Conservation (phyloP, 1,284 basidiomycete genomes). For the Rhodotorula mucilaginosa region DNA sequence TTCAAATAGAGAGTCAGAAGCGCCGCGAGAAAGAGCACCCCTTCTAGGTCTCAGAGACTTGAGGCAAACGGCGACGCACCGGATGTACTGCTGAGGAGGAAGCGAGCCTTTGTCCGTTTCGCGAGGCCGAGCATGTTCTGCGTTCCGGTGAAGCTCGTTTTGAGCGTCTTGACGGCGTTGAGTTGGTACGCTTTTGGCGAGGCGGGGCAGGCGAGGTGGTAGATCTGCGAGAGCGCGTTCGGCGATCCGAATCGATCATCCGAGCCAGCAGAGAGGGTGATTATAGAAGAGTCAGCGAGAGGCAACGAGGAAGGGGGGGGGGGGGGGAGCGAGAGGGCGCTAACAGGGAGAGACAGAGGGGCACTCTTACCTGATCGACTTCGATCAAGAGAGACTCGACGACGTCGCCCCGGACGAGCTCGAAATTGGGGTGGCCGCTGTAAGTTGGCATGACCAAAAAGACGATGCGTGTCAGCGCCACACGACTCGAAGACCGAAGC, state of each 20-base stretch:
- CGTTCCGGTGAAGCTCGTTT: constrained; percentile 93
- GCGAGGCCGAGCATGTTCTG: constrained; percentile 98
- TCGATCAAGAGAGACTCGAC: constrained; percentile 96
- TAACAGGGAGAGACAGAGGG: too few relatives aligned
- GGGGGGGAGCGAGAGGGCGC: too few relatives aligned
- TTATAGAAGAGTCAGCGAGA: neutral
- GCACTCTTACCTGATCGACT: constrained; percentile 69
- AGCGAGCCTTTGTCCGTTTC: constrained; percentile 93
- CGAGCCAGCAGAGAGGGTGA: too few relatives aligned
- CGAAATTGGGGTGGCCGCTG: constrained; percentile 91
- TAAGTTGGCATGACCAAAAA: neutral
- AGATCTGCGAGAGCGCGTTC: constrained; percentile 60
- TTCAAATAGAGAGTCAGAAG: neutral
- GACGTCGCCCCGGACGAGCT: constrained; percentile 94
- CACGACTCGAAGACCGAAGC: neutral
- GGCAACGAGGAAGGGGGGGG: too few relatives aligned
- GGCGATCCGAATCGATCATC: too few relatives aligned
- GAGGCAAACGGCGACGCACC: constrained; percentile 54
- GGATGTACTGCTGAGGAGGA: constrained; percentile 90
- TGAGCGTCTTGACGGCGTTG: constrained; percentile 94
- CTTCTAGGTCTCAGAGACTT: constrained; percentile 1
- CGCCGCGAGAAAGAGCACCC: too few relatives aligned
- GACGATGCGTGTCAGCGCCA: too few relatives aligned
- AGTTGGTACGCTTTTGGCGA: constrained; percentile 81
- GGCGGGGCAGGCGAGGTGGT: constrained; percentile 92